phyloP scores from a whole-genome alignment of 208 protist genomes.

The Porcisia hertigi region DNA sequence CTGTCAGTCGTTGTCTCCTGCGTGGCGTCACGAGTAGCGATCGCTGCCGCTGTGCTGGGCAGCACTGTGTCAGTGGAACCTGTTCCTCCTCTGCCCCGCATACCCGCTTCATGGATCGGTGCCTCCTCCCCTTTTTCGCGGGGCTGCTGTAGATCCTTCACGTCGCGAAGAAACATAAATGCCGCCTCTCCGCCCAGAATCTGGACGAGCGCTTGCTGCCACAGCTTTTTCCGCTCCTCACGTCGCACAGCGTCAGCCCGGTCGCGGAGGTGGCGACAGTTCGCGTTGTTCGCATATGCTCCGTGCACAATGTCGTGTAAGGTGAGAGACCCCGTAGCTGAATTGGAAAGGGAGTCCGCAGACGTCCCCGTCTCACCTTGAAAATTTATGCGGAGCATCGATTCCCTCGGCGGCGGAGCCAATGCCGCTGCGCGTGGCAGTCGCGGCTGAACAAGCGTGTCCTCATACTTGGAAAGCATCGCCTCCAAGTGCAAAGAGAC shows the following conservation, averaged over 20 bases:
- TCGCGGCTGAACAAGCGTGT: conserved; percentile 18
- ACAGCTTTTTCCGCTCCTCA: conserved; percentile 16
- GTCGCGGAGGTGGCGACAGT: conserved; percentile 19
- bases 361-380: background rate
- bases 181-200: conserved; percentile 25
- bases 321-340: background rate
- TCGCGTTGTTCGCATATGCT: conserved; percentile 1
- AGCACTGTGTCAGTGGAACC: background rate
- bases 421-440: conserved; percentile 6
- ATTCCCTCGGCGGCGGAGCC: background rate
- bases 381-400: background rate
- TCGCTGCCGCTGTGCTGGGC: background rate
- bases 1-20: background rate
- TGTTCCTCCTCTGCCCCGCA: background rate
- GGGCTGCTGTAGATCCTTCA: conserved; percentile 29
- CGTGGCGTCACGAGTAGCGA: background rate
- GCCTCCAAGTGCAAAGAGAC: conserved; percentile 1
- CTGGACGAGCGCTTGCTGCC: conserved; percentile 17
- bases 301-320: background rate
- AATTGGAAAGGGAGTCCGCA: background rate
- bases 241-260: conserved; percentile 16
- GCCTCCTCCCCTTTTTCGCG: conserved; percentile 6
- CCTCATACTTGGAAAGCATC: conserved; percentile 29
- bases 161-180: conserved; percentile 21
- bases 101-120: background rate